Base-by-base conservation (phyloP, 73 alveolate species). In the Uronychia binucleata region DNA sequence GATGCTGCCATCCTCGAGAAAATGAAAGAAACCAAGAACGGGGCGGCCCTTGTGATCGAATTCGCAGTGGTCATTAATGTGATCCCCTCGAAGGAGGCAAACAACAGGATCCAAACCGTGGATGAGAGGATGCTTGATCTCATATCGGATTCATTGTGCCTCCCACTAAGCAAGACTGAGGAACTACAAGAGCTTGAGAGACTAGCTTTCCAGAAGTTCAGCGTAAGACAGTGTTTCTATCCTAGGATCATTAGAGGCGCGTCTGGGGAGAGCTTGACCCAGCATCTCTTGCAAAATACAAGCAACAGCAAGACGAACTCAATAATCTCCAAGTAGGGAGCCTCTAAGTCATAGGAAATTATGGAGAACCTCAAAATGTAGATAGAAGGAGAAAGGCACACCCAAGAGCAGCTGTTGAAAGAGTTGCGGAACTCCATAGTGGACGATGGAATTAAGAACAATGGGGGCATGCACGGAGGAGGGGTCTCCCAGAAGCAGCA, bases 241-340 rank as follows among this genome's bases (percentile, higher is more conserved):
- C 19, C 67, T 46, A 46, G 67, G 67, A 80, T 34, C 77, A 80
- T 80, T 74, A 89, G 79, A 46, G 90, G 29, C 27, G 95, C 46
- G 79, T 89, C 1, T 89, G 95, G 95, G 95, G 95, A 30, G 95
- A 89, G 59, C 78, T 89, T 25, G 95, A 89, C 79, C 83, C 92
- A 8, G 57, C 31, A 8, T 1, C 87, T 5, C 78, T 86, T 11
- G 30, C 83, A 0, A 31, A 78, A 78, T 86, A 78, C 34, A 59
- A 78, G 32, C 19, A 25, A 19, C 78, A 86, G 74, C 87, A 67
- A 46, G 75, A 81, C 29, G 94, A 88, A 46, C 83, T 88, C 14
- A 74, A 46, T 14, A 81, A 81, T n/a, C 83, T 88, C n/a, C 77
- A 82, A 58, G 87, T 35, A 28, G 79, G 60, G 27, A 77, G n/a